phyloP scores from a whole-genome alignment of 1,284 basidiomycete genomes.

The Leccinum pachyderme region DNA sequence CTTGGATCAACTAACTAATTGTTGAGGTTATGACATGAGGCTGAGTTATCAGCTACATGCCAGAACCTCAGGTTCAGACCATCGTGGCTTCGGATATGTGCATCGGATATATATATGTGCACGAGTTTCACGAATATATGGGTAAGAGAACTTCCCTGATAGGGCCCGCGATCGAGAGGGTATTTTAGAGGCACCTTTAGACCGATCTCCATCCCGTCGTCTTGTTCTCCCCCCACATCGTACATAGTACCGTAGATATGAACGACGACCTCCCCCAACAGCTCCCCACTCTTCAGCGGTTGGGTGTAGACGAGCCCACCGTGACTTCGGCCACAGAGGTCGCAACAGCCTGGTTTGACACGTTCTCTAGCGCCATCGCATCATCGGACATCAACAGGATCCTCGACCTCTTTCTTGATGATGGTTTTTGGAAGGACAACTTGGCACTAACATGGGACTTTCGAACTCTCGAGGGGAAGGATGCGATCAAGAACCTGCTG shows the following conservation, averaged over 20 bases:
- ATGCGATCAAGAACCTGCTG: conserved; percentile 25
- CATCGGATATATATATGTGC: too few relatives aligned
- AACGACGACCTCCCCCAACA: conserved; percentile 24
- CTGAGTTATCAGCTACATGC: background rate
- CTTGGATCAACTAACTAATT: background rate
- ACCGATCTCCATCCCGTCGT: background rate
- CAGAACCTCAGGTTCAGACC: background rate
- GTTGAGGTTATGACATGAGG: background rate
- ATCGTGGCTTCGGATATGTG: background rate
- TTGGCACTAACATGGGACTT: conserved; percentile 33
- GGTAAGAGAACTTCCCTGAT: background rate
- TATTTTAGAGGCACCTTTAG: background rate
- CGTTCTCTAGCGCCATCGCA: conserved; percentile 32
- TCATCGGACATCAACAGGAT: conserved; percentile 25
- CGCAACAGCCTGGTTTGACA: conserved; percentile 31
- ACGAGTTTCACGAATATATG: background rate
- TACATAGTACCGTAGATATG: conserved; percentile 10
- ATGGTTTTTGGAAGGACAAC: conserved; percentile 32
- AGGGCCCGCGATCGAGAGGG: background rate
- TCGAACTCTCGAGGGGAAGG: conserved; percentile 24
- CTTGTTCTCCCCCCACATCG: background rate
- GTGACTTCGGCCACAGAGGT: conserved; percentile 21
- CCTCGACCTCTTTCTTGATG: conserved; percentile 27
- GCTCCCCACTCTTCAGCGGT: conserved; percentile 30
- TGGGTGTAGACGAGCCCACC: conserved; percentile 25